Evolutionary conservation across 129 eudicot genomes (phyloP), one percentile per base, ranked within the genome.

Genomic region (Centella asiatica): DNA sequence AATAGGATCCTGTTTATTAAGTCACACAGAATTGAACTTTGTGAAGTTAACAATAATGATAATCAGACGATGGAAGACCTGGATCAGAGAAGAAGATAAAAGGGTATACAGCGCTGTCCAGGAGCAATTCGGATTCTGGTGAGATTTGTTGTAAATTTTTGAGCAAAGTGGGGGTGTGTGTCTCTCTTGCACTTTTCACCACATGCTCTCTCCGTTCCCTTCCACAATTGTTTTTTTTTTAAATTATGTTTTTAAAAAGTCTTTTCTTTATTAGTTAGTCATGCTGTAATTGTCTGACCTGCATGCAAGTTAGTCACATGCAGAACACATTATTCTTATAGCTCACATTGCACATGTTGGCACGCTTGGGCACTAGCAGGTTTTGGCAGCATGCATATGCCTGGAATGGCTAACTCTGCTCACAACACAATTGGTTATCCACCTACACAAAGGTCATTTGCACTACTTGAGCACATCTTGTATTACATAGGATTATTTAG

Each of bases 331-430:
- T 78, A 60, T 82, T 77, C 76, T 80, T 74, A 85, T 70, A 75
- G 89, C 99, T 87, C 95, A 85, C 85, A 57, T 80, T 80, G 79
- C 95, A 87, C 96, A 84, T 90, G 84, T 92, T 92, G 82, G 84
- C 99, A 92, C 96, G 72, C 78, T 77, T 87, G 96, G 86, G 92
- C 99, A 93, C 96, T 85, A 87, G 87, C 99, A 93, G 99, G 99
- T 82, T 70, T 82, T 85, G 92, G 95, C 92, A 85, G 96, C 96
- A 27, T 80, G 76, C 95, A 87, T 89, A 57, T 78, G 80, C 93
- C 95, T 85, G 99, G 99, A 93, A 75, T 93, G 82, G 81, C 83
- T 93, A 93, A 78, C 81, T 87, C 99, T 74, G 85, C 96, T 82
- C 75, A 88, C 99, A 85, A 80, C 99, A 82, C 68, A 77, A 82